Evolutionary conservation across 352 stramenopile species (phyloP), one percentile per base, ranked within the genome.

Genomic region (Phytopythium ostracodes): DNA sequence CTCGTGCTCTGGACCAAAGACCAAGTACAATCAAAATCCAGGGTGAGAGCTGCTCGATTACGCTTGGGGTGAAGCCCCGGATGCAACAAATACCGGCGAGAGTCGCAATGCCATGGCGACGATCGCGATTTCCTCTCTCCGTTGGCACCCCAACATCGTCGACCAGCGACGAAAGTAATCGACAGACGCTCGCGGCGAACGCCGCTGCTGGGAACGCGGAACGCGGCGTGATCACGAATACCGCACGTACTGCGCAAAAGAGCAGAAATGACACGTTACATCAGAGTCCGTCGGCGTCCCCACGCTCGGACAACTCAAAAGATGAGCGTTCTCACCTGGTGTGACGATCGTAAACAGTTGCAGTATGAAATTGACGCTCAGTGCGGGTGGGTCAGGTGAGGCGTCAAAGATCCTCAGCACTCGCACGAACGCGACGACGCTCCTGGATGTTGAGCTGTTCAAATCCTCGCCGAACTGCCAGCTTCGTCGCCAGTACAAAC

Each of bases 101-200:
- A n/a, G n/a, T n/a, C n/a, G n/a, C n/a, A n/a, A n/a, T n/a, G n/a
- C n/a, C n/a, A n/a, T n/a, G n/a, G n/a, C n/a, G 33, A 38, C 33
- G 33, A 38, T 14, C 33, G 10, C 7, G 33, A 11, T 10, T 15
- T 11, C 10, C 33, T 11, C 31, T 36, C 4, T 9, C 9, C 4
- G 4, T 38, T 38, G 1, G 33, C 3, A 2, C 6, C 33, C 33
- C 10, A 38, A 11, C 33, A 10, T 14, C 42, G 42, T 47, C 20
- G 20, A 47, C 42, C 20, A 12, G 17, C 29, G 29, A 33, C 29
- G 12, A 20, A 18, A 9, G 38, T 11, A 31, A 38, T 57, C 29
- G 31, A 43, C 51, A 57, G 51, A 57, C 31, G 51, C 25, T 58
- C 24, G 52, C 20, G 20, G 52, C 52, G 52, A 58, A 58, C 52